These are phyloP conservation scores for Mycena alexandri DNA, from an alignment of 768 basidiomycete genomes.

Conservation along the genomic window DNA sequence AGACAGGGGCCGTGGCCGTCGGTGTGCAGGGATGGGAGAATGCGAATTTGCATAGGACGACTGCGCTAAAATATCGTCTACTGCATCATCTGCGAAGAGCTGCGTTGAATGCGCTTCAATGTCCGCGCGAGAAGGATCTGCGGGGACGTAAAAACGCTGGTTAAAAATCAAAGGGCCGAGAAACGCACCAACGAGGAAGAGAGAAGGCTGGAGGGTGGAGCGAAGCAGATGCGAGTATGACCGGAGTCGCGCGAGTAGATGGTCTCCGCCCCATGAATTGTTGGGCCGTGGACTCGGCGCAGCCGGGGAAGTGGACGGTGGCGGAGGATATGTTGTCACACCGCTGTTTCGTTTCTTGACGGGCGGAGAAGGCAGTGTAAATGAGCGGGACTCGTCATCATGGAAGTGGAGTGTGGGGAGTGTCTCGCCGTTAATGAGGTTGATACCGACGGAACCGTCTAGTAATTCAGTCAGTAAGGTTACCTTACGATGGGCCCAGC, in stretches of 20 bases:
- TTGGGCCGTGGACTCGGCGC: constrained; percentile 57
- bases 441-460: constrained; percentile 93
- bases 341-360: constrained; percentile 47
- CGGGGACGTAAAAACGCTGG: neutral
- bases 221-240: constrained; percentile 86
- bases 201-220: constrained; percentile 84
- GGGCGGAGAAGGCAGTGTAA: constrained; percentile 64
- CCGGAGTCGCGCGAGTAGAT: constrained; percentile 81
- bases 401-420: constrained; percentile 95
- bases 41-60: constrained; percentile 82
- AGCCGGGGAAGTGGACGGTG: constrained; percentile 54
- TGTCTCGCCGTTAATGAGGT: constrained; percentile 87
- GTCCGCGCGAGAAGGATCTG: constrained; percentile 92
- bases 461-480: constrained; percentile 35
- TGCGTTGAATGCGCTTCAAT: constrained; percentile 91
- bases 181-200: constrained; percentile 75
- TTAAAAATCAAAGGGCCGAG: neutral
- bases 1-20: constrained; percentile 77
- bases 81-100: constrained; percentile 87
- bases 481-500: constrained; percentile 38
- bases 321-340: constrained; percentile 73
- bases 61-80: constrained; percentile 87
- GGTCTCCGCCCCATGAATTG: constrained; percentile 90
- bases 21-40: constrained; percentile 88
- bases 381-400: constrained; percentile 94